Evolutionary conservation across 257 asterid species (phyloP), one percentile per base, ranked within the genome.

Genomic region (Scutellaria minor): DNA sequence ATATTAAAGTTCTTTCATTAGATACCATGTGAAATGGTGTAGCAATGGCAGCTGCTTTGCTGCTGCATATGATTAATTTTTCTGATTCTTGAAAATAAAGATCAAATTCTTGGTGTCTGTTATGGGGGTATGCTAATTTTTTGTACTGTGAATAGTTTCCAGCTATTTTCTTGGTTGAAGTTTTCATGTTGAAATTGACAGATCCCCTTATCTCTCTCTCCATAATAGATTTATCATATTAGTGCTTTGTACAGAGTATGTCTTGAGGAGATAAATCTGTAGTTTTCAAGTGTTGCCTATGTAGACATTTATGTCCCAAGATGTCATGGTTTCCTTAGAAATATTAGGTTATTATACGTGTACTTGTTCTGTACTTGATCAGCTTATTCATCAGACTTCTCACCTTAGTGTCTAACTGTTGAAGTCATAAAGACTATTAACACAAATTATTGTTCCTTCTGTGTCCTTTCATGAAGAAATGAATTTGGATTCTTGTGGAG

Each of bases 1-100:
- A 13, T 39, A 35, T 59, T 53, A 50, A 51, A 6, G 66, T 63
- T 46, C 69, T 40, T 61, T 74, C 39, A 37, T 12, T 15, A 14
- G 50, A 15, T 52, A 35, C 15, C 51, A 44, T 78, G 69, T 7
- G 66, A 47, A 66, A 57, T 24, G 18, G 13, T 68, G 39, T 47
- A 41, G 53, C 20, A 24, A 72, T 56, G 5, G 15, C 9, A 31
- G 20, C 40, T 41, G 20, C 52, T 73, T 54, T 39, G 4, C 27
- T 72, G 20, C 53, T 68, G 77, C 35, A 27, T 44, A 52, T 60
- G 31, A 18, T 3, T 69, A 12, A 61, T 57, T 51, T 37, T 46
- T 55, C 22, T 13, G 0, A 1, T 39, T 70, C 66, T 37, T n/a
- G 46, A 31, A 6, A 63, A 56, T 40, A 47, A 42, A 44, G 48